Base-by-base conservation (phyloP, 139 green algal genomes). In the Diplosphaera chodatii region DNA sequence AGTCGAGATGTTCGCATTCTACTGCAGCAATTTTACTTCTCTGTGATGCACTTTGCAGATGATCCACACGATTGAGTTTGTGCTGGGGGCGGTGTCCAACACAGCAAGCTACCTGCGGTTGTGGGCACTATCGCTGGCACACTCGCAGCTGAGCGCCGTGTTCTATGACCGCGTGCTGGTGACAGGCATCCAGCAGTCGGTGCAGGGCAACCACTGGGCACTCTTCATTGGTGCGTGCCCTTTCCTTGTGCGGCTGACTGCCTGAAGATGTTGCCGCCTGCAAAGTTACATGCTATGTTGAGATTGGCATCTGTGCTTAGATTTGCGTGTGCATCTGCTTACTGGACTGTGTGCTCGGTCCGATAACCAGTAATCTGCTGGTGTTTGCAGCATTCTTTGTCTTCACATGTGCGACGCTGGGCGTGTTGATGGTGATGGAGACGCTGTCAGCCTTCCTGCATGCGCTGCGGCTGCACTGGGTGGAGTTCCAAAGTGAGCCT, bases 51-150 rank as follows among this genome's bases (percentile, higher is more conserved):
- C n/a, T n/a, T 48, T 48, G 37, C 85, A 94, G 80, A 93, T 92
- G 83, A 96, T 98, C 78, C 95, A 99, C 86, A 97, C 95, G 21
- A 98, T 99, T 37, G 95, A 99, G 87, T 99, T 99, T 80, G 94
- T 98, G 69, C 88, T 99, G 76, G 95, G 95, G 6, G 93, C 95
- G 27, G 90, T 99, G n/a, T 96, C 88, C 74, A 99, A 99, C 88
- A 99, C 95, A 8, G 95, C 95, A 29, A 95, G 85, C n/a, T 99
- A 99, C 82, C 85, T 99, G 70, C 93, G 95, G 30, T 87, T 99
- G 68, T 99, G 95, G 95, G 95, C 95, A 21, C 87, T 99, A 31
- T 93, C 89, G 0, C 85, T 99, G 63, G 95, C 95, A 29, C 95
- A 99, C 87, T 91, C 88, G 1, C 92, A 98, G 84, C 85, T 98